Percentiles rank a stretch among this genome's conserved stretches.
These are phyloP conservation scores for Fusarium camptoceras DNA, from an alignment of 2,329 filamentous ascomycete species.

Conservation along the genomic window DNA sequence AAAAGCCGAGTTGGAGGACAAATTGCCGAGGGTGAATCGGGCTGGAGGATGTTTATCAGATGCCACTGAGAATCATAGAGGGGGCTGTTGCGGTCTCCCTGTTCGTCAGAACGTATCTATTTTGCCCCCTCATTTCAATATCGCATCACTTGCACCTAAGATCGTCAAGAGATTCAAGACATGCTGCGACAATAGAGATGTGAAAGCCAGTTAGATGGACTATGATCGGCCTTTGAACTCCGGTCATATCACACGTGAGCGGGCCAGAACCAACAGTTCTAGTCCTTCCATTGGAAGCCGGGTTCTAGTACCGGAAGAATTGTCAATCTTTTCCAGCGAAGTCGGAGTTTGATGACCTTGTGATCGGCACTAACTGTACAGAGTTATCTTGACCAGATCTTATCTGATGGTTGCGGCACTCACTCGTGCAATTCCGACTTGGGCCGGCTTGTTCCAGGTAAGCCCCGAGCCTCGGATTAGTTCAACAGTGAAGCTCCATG, in stretches of 20 bases:
- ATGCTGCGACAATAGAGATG: too few species aligned
- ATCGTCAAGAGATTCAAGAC: neutral
- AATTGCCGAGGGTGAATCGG: conserved; percentile 20
- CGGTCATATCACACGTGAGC: conserved; percentile 19
- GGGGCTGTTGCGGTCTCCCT: too few species aligned
- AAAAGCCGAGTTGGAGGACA: neutral
- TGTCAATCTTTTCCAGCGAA: conserved; percentile 38
- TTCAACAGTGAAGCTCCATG: conserved; percentile 13
- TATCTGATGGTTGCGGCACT: conserved; percentile 26
- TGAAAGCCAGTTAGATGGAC: neutral
- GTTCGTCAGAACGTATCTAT: neutral
- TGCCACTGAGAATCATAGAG: neutral
- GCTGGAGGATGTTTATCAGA: neutral
- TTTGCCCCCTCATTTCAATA: too few species aligned
- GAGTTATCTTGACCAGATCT: conserved; percentile 24
- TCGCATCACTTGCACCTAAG: neutral
- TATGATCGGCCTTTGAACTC: conserved; percentile 37
- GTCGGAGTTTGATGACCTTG: conserved; percentile 38
- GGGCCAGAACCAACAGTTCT: neutral
- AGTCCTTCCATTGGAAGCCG: neutral
- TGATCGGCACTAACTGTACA: conserved; percentile 15
- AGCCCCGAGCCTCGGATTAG: conserved; percentile 24
- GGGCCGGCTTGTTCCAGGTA: conserved; percentile 29
- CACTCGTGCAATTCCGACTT: conserved; percentile 39
- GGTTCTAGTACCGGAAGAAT: conserved; percentile 4